Evolutionary conservation across 306 rosid species (phyloP), one percentile per base, ranked within the genome.

Genomic region (Fragaria vesca): DNA sequence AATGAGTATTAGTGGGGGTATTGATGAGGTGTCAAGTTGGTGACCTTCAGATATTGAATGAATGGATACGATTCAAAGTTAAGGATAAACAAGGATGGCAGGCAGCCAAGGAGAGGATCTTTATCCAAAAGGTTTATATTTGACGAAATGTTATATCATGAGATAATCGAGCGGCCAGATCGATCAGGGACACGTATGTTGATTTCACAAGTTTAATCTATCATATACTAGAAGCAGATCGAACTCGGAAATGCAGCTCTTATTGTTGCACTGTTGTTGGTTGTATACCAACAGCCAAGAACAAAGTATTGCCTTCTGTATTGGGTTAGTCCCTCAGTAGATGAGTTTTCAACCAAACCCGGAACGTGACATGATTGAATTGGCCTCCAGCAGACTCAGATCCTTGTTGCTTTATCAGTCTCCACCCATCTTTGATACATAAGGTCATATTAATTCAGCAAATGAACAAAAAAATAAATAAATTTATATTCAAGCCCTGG

Each of bases 331-430:
- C 52, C 48, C 13, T 9, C 6, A 21, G 32, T 57, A 58, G 65
- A 28, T 58, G 68, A 18, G 21, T 30, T 54, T 13, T 72, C 12
- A 54, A 72, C 43, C 36, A 54, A 54, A 6, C n/a, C n/a, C 6
- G 15, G n/a, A 34, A 71, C 21, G 45, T 52, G 36, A 72, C 76
- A 36, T 54, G 13, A 72, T n/a, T 72, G 66, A 34, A 54, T 52
- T 72, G 51, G 43, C 21, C 76, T 34, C 10, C 68, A 15, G 50
- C 32, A 72, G 38, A 72, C 76, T 36, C 66, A 52, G 21, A 8
- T 24, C 36, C 34, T 54, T 54, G 47, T 32, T 63, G 21, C 12
- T 63, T 30, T 63, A 63, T 16, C 42, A 63, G 43, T 30, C 34
- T 30, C 68, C 68, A 63, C 68, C 40, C 68, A 26, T 15, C 43